Conservation (phyloP, 2,329 filamentous ascomycete species). For the Helotiales sp. region DNA sequence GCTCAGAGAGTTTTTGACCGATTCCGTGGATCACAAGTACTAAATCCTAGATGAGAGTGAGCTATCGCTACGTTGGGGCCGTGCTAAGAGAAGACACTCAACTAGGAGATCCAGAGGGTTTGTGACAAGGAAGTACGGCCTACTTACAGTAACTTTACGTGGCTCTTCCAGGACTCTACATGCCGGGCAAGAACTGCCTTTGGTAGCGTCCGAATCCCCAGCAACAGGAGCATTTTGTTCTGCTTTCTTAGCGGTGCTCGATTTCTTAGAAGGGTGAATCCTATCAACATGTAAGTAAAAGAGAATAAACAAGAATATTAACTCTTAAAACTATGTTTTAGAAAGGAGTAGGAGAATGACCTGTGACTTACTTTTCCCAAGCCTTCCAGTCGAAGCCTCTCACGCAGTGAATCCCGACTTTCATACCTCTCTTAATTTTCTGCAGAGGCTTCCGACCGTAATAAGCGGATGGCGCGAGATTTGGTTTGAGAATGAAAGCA, state of each 20-base stretch:
- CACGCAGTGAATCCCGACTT: conserved; percentile 85
- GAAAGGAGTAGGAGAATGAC: background rate
- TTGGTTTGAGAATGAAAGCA: conserved; percentile 87
- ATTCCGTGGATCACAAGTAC: conserved; percentile 94
- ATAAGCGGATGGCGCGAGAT: conserved; percentile 81
- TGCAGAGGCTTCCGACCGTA: conserved; percentile 81
- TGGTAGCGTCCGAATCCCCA: conserved; percentile 25
- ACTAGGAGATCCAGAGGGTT: too few relatives aligned
- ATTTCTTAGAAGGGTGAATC: conserved; percentile 55
- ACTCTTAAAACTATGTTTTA: background rate
- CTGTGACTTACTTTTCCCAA: conserved; percentile 65
- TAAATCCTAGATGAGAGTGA: conserved; percentile 60
- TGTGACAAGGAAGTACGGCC: too few relatives aligned
- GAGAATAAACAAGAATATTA: background rate
- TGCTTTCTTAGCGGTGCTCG: conserved; percentile 41
- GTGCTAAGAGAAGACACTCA: too few relatives aligned
- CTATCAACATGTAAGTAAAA: background rate
- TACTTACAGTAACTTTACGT: conserved; percentile 65
- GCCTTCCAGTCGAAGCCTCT: conserved; percentile 80
- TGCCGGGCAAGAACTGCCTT: conserved; percentile 52
- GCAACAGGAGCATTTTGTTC: conserved; percentile 34
- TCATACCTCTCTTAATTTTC: conserved; percentile 78
- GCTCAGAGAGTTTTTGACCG: conserved; percentile 92
- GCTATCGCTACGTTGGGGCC: too few relatives aligned
- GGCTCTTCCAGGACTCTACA: conserved; percentile 67